phyloP scores from a whole-genome alignment of 192 early-diverging fungal genomes.

The Mortierella claussenii region DNA sequence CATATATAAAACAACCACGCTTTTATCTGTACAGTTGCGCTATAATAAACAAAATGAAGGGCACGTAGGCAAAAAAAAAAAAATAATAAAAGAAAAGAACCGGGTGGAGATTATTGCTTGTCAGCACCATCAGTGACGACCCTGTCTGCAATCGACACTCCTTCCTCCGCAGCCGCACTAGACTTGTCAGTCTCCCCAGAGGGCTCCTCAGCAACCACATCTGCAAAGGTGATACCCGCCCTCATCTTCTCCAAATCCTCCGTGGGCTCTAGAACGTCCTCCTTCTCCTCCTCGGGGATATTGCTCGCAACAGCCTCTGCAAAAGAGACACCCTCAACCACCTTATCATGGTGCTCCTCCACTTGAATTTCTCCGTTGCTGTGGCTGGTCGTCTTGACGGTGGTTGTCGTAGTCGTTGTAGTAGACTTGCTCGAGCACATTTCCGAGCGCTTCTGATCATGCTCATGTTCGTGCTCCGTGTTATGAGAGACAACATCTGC shows the following conservation, averaged over 20 bases:
- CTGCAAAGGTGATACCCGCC: conserved; percentile 35
- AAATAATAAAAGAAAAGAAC: too few species aligned
- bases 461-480: conserved; percentile 11
- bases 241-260: conserved; percentile 48
- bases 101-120: too few species aligned
- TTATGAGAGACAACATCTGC: conserved; percentile 24
- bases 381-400: neutral
- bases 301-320: conserved; percentile 8
- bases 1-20: too few species aligned
- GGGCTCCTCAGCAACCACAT: conserved; percentile 6
- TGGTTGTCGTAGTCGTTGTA: conserved; percentile 8
- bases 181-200: neutral
- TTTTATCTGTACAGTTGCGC: too few species aligned
- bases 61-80: too few species aligned
- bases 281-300: neutral
- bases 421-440: neutral
- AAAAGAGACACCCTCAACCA: conserved; percentile 1
- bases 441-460: too few species aligned
- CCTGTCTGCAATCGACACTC: conserved; percentile 1
- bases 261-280: conserved; percentile 18
- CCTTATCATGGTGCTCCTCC: conserved; percentile 3
- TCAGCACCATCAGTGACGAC: conserved; percentile 22
- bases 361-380: neutral
- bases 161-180: neutral
- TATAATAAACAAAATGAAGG: too few species aligned